Evolutionary conservation across 805 yeast species (phyloP), one percentile per base, ranked within the genome.

Genomic region (Kluyveromyces dobzhanskii): DNA sequence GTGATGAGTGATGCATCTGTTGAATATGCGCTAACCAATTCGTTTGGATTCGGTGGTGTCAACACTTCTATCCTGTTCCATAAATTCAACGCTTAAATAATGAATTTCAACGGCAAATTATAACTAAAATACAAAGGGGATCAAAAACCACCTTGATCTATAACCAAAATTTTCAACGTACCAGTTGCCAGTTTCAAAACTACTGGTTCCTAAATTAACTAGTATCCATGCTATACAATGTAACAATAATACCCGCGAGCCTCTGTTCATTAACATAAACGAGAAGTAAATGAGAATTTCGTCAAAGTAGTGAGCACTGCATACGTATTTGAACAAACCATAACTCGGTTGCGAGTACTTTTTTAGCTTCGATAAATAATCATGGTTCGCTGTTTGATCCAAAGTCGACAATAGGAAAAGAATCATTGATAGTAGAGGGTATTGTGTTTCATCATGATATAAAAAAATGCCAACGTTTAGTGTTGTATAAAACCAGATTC

Each of bases 21-120:
- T 3, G 51, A 70, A 3, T 69, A 73, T 46, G 97, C 90, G 0
- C 44, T 92, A 49, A 76, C 86, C 35, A 92, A 92, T 54, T 85
- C 96, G 50, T 90, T 94, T 63, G 99, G 98, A 0, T 92, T 92
- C 64, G 99, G 99, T 6, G 99, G 99, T 7, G 85, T 94, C 4
- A 92, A 92, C 59, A 80, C 94, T 5, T 72, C 94, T 2, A 53
- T 92, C 2, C 69, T 78, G 32, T 73, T 80, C 46, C 64, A 66
- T 24, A 67, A 61, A 43, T 61, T 44, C 41, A 30, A 27, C 7
- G n/a, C 24, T 6, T 21, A 21, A 21, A 34, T 17, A 37, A 44
- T 14, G 11, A 7, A 27, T n/a, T n/a, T 13, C 11, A 27, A 27
- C 32, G 43, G 37, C 35, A 40, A 19, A 18, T 17, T 16, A 34